phyloP scores from a whole-genome alignment of 2,329 filamentous ascomycete species.

The Claviceps maximensis region DNA sequence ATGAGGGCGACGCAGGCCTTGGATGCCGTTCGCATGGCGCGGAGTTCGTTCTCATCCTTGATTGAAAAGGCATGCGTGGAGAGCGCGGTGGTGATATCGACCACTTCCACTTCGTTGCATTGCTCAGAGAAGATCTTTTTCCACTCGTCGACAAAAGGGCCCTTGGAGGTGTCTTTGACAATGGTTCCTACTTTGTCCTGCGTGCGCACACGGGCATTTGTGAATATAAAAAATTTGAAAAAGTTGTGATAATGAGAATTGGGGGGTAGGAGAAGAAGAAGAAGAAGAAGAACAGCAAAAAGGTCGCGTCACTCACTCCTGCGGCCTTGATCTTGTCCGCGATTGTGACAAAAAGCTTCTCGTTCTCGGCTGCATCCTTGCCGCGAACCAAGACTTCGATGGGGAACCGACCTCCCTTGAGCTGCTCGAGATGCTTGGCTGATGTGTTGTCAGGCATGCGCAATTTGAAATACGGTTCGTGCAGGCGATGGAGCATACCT shows the following conservation, averaged over 20 bases:
- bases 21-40: constrained; percentile 86
- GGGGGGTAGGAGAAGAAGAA: no score
- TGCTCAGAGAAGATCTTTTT: constrained; percentile 67
- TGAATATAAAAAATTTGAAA: background rate
- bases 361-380: constrained; percentile 84
- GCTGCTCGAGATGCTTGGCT: constrained; percentile 86
- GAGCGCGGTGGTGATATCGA: constrained; percentile 71
- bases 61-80: constrained; percentile 76
- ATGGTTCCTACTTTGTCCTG: constrained; percentile 84
- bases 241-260: background rate
- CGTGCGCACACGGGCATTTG: background rate
- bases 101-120: constrained; percentile 75
- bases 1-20: constrained; percentile 89
- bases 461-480: background rate
- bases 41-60: constrained; percentile 90
- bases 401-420: constrained; percentile 85
- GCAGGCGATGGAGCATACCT: constrained; percentile 39
- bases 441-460: constrained; percentile 17
- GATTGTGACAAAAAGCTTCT: constrained; percentile 77
- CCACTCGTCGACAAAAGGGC: constrained; percentile 94
- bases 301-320: constrained; percentile 48
- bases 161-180: constrained; percentile 69
- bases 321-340: constrained; percentile 75
- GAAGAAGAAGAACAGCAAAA: background rate
- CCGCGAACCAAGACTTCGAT: constrained; percentile 84